Evolutionary conservation across 495 filamentous ascomycete species (phyloP), one percentile per base, ranked within the genome.

Genomic region (Penicillium canariense): DNA sequence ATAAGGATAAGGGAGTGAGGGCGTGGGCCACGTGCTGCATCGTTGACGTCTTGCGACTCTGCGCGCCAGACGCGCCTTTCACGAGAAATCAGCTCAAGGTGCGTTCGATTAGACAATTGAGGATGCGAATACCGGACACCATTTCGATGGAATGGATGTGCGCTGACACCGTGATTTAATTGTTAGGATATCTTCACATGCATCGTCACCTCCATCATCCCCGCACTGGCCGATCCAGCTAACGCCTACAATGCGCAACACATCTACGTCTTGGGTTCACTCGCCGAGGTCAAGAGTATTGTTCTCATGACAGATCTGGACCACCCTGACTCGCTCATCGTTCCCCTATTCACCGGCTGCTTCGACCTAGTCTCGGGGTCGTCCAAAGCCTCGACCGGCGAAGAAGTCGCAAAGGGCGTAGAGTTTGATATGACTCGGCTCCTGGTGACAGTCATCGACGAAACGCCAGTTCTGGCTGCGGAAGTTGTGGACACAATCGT

Each of bases 51-150:
- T 82, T 99, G 69, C 84, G 89, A 61, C 78, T 99, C 25, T 96
- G 91, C 75, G 94, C 94, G 27, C 94, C 94, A 4, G 86, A 97
- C 81, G 94, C 94, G 70, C 94, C 94, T 10, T 97, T 95, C 72
- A 96, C 90, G 9, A 83, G 79, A 26, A 81, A 85, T 46, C 93
- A 97, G 71, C 77, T 99, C 26, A 96, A 94, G 88, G 92, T 96
- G 66, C 58, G 72, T 62, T 57, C 55, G 34, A 55, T 31, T 28
- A 50, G 23, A 35, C 48, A 28, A 18, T 27, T 20, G 35, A 12
- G 7, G 22, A 40, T 20, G 17, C 5, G 4, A 23, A 28, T 32
- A 3, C 2, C n/a, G 12, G 17, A 30, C 15, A 12, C 45, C 28
- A 26, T n/a, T 7, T 18, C 34, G 31, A 32, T 48, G 17, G 40